A percentile compares a stretch with the other conserved stretches of the same genome.
These are phyloP conservation scores for Penicillium malachiteum DNA, from an alignment of 495 filamentous ascomycete species.

Conservation along the genomic window DNA sequence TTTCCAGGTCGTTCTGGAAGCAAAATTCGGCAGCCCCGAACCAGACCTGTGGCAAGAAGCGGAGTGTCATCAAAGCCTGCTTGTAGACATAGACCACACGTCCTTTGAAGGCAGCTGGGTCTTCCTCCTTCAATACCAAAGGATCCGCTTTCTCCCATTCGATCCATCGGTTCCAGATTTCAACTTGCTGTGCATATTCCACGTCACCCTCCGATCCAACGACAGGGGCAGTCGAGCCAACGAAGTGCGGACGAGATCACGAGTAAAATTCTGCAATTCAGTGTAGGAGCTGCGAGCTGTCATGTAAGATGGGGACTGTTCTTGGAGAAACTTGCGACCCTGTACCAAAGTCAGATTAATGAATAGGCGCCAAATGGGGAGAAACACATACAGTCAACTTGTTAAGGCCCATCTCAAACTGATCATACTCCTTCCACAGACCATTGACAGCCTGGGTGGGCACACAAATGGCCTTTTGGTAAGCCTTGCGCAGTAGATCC, in stretches of 20 bases:
- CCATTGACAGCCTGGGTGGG: constrained; percentile 76
- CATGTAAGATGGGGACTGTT: constrained; percentile 89
- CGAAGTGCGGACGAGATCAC: constrained; percentile 72
- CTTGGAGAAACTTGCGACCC: constrained; percentile 91
- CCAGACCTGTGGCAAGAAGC: constrained; percentile 95
- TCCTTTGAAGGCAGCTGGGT: constrained; percentile 65
- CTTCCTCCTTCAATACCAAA: constrained; percentile 77
- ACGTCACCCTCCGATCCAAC: constrained; percentile 83
- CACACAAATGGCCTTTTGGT: constrained; percentile 82
- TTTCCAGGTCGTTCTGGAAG: constrained; percentile 68
- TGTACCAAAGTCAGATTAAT: constrained; percentile 25
- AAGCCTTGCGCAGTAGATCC: constrained; percentile 85
- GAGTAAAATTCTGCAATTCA: constrained; percentile 78
- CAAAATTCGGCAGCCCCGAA: constrained; percentile 94
- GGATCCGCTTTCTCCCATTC: constrained; percentile 92
- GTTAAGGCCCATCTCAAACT: constrained; percentile 89
- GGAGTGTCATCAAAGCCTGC: constrained; percentile 88
- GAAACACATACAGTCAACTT: constrained; percentile 67
- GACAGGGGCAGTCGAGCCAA: constrained; percentile 79
- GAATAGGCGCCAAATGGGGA: constrained; percentile 10
- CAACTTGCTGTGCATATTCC: constrained; percentile 82
- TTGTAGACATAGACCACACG: constrained; percentile 89
- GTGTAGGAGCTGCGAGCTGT: constrained; percentile 83
- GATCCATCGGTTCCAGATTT: constrained; percentile 91
- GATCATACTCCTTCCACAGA: constrained; percentile 96